Base-by-base conservation (phyloP, 306 rosid species). In the Citrullus mucosospermus region DNA sequence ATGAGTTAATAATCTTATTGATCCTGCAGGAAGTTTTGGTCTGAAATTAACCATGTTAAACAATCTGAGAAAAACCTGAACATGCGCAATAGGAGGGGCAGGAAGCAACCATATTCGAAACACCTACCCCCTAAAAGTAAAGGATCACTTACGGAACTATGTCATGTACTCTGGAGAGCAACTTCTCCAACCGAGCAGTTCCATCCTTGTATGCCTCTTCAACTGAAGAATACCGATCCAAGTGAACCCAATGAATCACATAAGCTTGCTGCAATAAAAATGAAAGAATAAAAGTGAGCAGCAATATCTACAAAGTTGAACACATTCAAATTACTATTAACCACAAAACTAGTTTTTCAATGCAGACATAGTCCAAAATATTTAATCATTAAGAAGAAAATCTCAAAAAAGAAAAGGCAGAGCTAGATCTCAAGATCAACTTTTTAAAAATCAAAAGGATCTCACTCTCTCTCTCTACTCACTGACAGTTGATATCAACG, bases 1-100 rank as follows among this genome's bases (percentile, higher is more conserved):
- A 80, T 56, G 63, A 69, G 97, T 89, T 67, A 48, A 66, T 73
- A 89, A 88, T 83, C 84, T 67, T 83, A 95, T 87, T 66, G 93
- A 87, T 83, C 99, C 99, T 75, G 99, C 93, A 69, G 93, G 85
- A 82, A 95, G 91, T 90, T 89, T 91, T 11, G 99, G 98, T 39
- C 53, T 48, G 59, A 83, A 72, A 80, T 67, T 69, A 75, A 83
- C 81, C 28, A 14, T 73, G 77, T 76, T 76, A 65, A 50, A 22
- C 34, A 60, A 53, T 46, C 44, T 78, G n/a, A 66, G 38, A 39
- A 32, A 78, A 12, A 50, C 15, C 58, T 43, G 25, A 9, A 10
- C 65, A 11, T 51, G 75, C 7, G 41, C 9, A 41, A 14, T 22
- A 5, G 10, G 18, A 71, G 59, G 61, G 41, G 77, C 8, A 25